Conservation (phyloP, 1,284 basidiomycete species). For the Papiliotrema nemorosa region DNA sequence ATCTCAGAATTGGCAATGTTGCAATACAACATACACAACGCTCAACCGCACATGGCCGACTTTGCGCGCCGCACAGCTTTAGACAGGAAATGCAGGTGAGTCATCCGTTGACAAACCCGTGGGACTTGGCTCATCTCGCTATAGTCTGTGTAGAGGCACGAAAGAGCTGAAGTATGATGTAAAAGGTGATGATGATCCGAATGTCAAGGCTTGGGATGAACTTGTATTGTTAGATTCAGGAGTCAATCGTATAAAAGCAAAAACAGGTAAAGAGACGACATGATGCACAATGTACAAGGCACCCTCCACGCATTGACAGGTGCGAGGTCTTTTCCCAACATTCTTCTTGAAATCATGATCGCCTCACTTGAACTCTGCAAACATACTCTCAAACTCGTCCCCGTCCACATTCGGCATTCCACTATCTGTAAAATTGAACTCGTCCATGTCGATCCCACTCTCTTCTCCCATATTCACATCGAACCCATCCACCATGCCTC, state of each 20-base stretch:
- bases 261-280: too few relatives aligned
- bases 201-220: conserved; percentile 41
- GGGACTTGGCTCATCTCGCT: too few relatives aligned
- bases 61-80: conserved; percentile 34
- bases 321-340: too few relatives aligned
- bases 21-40: conserved; percentile 52
- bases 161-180: conserved; percentile 35
- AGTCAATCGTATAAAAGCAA: too few relatives aligned
- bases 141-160: conserved; percentile 30
- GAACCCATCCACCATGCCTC: conserved; percentile 4
- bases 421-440: conserved; percentile 32
- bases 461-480: conserved; percentile 9
- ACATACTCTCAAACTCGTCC: conserved; percentile 32
- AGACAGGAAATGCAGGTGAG: conserved; percentile 45
- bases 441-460: conserved; percentile 30
- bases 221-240: background rate
- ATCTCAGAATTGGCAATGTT: conserved; percentile 50
- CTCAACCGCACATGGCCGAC: conserved; percentile 51
- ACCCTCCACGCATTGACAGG: too few relatives aligned
- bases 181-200: conserved; percentile 31
- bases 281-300: too few relatives aligned
- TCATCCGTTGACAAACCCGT: too few relatives aligned
- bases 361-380: conserved; percentile 14
- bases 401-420: conserved; percentile 30
- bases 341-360: too few relatives aligned